phyloP scores from a whole-genome alignment of 1,284 basidiomycete species.

The Moesziomyces antarcticus region DNA sequence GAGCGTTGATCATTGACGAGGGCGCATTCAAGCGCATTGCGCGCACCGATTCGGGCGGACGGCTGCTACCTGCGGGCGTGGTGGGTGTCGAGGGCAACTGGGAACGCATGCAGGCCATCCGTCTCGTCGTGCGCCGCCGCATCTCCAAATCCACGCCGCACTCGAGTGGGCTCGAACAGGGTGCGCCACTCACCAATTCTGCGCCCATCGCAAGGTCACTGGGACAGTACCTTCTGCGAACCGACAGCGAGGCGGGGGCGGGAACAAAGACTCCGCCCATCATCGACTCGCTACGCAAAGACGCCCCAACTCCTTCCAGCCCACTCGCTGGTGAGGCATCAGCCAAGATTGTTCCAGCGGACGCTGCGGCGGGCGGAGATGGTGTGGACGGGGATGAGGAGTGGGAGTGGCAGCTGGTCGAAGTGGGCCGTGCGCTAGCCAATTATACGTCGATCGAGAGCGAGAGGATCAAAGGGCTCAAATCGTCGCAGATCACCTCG shows the following conservation, averaged over 20 bases:
- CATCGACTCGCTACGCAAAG: slow-evolving; percentile 42
- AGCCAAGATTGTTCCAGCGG: neutral
- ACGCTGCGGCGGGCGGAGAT: neutral
- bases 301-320: slow-evolving; percentile 3
- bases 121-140: slow-evolving; percentile 75
- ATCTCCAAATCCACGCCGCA: slow-evolving; percentile 27
- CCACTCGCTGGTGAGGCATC: neutral
- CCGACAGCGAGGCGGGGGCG: slow-evolving; percentile 10
- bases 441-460: slow-evolving; percentile 97
- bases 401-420: slow-evolving; percentile 78
- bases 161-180: slow-evolving; percentile 22
- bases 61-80: slow-evolving; percentile 90
- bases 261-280: slow-evolving; percentile 37
- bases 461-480: slow-evolving; percentile 80
- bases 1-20: slow-evolving; percentile 85
- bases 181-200: slow-evolving; percentile 18
- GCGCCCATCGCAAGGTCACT: slow-evolving; percentile 16
- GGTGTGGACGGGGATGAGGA: slow-evolving; percentile 6
- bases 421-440: slow-evolving; percentile 91
- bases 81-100: slow-evolving; percentile 86
- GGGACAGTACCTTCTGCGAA: slow-evolving; percentile 34
- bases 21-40: slow-evolving; percentile 89
- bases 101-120: slow-evolving; percentile 92
- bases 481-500: slow-evolving; percentile 77
- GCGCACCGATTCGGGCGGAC: slow-evolving; percentile 84